Conservation (phyloP, 164 flowering plant genomes). For the Aristolochia contorta region DNA sequence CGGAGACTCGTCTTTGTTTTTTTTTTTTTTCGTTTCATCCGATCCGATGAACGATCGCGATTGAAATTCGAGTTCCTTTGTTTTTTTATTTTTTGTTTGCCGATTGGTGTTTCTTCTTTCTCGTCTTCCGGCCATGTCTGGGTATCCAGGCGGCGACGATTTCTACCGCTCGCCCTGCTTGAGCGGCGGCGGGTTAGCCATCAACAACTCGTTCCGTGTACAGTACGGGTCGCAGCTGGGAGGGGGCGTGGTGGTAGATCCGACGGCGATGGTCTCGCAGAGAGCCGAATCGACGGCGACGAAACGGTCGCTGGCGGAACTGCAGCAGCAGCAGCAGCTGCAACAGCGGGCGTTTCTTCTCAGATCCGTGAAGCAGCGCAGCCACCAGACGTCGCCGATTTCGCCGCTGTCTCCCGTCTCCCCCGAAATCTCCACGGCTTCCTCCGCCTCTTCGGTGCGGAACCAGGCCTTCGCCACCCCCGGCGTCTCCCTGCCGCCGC, state of each 20-base stretch:
- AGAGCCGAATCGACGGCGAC: conserved; percentile 22
- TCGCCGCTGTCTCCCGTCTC: conserved; percentile 40
- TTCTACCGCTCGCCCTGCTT: conserved; percentile 9
- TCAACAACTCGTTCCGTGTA: conserved; percentile 4
- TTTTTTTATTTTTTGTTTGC: no score
- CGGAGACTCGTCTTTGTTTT: no score
- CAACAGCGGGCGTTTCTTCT: conserved; percentile 19
- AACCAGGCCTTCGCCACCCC: conserved; percentile 3
- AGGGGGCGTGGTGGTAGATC: conserved; percentile 8
- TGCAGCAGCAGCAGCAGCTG: conserved; percentile 15
- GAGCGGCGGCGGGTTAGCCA: neutral
- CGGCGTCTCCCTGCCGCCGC: conserved; percentile 10
- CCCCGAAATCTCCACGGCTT: conserved; percentile 12
- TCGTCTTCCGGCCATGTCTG: conserved; percentile 5
- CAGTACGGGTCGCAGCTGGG: conserved; percentile 12
- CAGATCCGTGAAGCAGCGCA: conserved; percentile 60
- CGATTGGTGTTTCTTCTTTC: neutral
- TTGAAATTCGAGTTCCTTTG: neutral
- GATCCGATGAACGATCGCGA: neutral
- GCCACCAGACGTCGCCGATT: conserved; percentile 34
- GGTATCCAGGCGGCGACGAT: conserved; percentile 12
- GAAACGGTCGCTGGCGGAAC: conserved; percentile 52
- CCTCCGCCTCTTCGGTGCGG: conserved; percentile 4
- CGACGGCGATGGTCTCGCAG: conserved; percentile 13
- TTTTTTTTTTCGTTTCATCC: neutral